Evolutionary conservation across 331 rosid genomes (phyloP), one percentile per base, ranked within the genome.

Genomic region (Ulmus americana): DNA sequence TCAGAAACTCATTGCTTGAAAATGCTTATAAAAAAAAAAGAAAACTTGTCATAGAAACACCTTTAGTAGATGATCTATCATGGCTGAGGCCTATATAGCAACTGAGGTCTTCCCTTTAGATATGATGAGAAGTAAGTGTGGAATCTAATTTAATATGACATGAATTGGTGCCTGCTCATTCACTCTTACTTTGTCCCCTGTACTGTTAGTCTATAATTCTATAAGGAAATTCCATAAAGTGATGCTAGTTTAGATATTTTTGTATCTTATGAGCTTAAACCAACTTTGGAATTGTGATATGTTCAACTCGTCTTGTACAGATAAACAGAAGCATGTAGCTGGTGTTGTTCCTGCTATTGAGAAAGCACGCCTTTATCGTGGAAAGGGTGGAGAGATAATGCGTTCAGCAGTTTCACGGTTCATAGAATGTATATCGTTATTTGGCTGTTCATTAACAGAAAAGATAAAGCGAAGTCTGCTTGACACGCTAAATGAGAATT

Each of bases 331-430:
- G 65, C 73, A 47, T 75, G 80, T 89, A 73, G 88, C 95, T 68
- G 86, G 85, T 54, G 81, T 89, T 44, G 90, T 89, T 67, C 95
- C 95, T 59, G 85, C 88, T 43, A 89, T 89, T 45, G 95, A 85
- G 83, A 94, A 89, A 81, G 97, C 95, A 68, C 88, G 91, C 3
- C 86, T 89, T 70, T 94, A 89, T 79, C 88, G 97, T 67, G 97
- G 98, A 76, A 94, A 87, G 81, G 98, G 98, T 70, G 97, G 98
- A 73, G 97, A 89, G 82, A 89, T 94, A 76, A 89, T 94, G 95
- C 98, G 91, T 18, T 74, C 88, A 57, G 85, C 98, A 79, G 98
- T 89, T 75, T 94, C 98, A 18, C 95, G 84, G 50, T 87, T 85
- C 78, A 89, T 87, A 15, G 95, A 87, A 79, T 89, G 97, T 51